Conservation (phyloP, 1,284 basidiomycete species). For the Ceratobasidium papillatum region DNA sequence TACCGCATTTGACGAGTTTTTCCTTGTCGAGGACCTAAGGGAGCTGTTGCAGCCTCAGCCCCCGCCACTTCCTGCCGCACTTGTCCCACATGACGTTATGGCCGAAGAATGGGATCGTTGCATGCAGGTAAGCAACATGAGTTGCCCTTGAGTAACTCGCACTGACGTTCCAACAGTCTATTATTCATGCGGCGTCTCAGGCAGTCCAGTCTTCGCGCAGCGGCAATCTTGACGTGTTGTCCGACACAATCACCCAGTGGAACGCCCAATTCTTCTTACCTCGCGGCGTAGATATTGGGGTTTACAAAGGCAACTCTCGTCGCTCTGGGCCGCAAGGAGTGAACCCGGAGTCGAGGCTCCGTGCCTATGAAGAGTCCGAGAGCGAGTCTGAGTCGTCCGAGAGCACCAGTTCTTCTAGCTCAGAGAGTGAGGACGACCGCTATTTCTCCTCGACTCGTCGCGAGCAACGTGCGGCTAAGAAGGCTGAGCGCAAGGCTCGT, state of each 20-base stretch:
- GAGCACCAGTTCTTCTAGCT: conserved; percentile 21
- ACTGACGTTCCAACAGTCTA: conserved; percentile 35
- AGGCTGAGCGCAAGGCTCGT: conserved; percentile 36
- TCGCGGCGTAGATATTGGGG: conserved; percentile 73
- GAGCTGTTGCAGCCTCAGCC: conserved; percentile 71
- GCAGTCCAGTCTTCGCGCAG: conserved; percentile 59
- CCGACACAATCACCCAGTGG: conserved; percentile 78
- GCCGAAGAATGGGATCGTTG: conserved; percentile 78
- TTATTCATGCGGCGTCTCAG: conserved; percentile 67
- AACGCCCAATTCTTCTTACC: conserved; percentile 74
- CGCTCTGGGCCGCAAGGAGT: conserved; percentile 62
- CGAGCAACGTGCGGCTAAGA: conserved; percentile 21
- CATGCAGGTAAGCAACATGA: conserved; percentile 63
- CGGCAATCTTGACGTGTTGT: conserved; percentile 62
- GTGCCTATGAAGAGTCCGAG: conserved; percentile 36
- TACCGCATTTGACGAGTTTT: conserved; percentile 66
- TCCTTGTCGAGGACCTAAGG: conserved; percentile 78
- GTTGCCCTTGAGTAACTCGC: conserved; percentile 3
- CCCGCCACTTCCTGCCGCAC: conserved; percentile 75
- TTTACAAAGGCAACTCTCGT: conserved; percentile 78
- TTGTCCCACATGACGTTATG: conserved; percentile 78
- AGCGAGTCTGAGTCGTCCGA: conserved; percentile 24
- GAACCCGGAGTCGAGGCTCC: conserved; percentile 7
- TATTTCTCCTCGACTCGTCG: conserved; percentile 29
- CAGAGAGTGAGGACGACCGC: conserved; percentile 37